A percentile compares a stretch with the other conserved stretches of the same genome.
Evolutionary conservation across 2,329 filamentous ascomycete species (phyloP).

Genomic region (Verticillium zaregamsianum): DNA sequence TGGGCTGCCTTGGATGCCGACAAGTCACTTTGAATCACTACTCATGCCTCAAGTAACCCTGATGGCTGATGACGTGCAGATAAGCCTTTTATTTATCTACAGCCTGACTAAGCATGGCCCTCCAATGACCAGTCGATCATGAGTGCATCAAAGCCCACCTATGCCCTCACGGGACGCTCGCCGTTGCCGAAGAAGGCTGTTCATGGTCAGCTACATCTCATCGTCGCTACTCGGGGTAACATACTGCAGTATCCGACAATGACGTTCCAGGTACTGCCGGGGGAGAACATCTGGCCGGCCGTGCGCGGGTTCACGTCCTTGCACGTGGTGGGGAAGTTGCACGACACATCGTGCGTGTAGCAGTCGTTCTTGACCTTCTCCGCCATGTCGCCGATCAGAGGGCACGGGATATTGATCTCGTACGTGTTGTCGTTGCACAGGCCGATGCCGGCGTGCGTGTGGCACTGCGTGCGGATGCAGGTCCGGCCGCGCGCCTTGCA

Average conservation of each 20-base stretch:
- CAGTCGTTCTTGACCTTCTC: neutral
- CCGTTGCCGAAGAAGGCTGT: conserved; percentile 1
- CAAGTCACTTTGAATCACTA: neutral
- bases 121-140: too few relatives aligned
- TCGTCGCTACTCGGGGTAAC: neutral
- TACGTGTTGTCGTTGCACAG: conserved; percentile 3
- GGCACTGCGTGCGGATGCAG: conserved; percentile 3
- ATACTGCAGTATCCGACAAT: neutral
- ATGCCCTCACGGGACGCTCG: neutral
- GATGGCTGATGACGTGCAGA: neutral
- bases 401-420: conserved; percentile 3
- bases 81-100: too few relatives aligned
- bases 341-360: neutral
- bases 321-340: neutral
- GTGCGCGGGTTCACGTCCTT: neutral
- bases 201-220: neutral
- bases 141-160: neutral
- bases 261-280: neutral
- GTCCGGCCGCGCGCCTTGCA: conserved; percentile 1
- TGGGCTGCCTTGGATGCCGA: too few relatives aligned
- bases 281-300: neutral
- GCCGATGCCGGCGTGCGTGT: neutral
- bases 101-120: too few relatives aligned
- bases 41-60: neutral
- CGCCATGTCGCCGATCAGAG: conserved; percentile 1